phyloP scores from a whole-genome alignment of 768 basidiomycete species.

The Phallus indusiatus region DNA sequence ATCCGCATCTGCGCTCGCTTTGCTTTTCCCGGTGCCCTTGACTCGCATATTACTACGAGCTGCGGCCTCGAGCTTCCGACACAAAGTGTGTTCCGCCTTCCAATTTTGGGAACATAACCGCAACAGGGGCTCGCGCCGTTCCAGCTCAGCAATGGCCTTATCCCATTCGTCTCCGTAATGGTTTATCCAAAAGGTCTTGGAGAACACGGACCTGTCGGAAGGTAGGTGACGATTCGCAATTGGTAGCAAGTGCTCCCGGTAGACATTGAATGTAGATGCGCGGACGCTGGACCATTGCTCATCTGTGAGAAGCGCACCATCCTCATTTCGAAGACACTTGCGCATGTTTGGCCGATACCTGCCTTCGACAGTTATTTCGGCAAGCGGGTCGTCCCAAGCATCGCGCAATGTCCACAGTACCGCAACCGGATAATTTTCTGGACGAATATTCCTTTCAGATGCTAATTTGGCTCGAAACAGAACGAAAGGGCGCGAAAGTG shows the following conservation, averaged over 20 bases:
- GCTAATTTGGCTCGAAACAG: too few species aligned
- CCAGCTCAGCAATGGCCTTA: background rate
- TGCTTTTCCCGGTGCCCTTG: background rate
- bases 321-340: background rate
- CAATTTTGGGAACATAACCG: background rate
- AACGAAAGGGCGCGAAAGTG: too few species aligned
- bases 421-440: background rate
- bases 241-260: background rate
- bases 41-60: background rate
- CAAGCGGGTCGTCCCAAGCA: background rate
- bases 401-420: background rate
- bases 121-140: background rate
- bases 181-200: background rate
- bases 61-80: background rate
- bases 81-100: background rate
- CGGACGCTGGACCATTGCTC: background rate
- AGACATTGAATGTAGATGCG: background rate
- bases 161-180: background rate
- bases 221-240: background rate
- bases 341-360: background rate
- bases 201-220: background rate
- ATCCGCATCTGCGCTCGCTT: background rate
- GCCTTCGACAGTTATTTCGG: background rate
- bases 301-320: background rate
- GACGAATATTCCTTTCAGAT: background rate